Evolutionary conservation across 805 yeast genomes (phyloP).

Genomic region (Yarrowia hollandica): DNA sequence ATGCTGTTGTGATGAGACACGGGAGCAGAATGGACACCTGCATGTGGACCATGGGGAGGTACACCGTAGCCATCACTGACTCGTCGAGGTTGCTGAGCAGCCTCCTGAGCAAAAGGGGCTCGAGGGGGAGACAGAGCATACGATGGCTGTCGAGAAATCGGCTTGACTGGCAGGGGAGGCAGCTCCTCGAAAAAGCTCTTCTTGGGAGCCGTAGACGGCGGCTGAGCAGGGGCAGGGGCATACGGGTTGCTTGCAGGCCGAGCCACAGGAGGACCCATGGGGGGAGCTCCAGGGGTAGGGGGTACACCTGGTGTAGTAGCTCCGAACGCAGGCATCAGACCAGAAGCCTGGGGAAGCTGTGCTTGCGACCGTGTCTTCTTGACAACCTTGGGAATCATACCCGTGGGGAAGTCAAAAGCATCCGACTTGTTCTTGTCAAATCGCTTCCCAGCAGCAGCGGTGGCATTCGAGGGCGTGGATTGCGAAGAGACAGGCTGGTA

Average conservation of each 20-base stretch:
- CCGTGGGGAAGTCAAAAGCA: constrained; percentile 39
- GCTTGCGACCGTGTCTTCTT: constrained; percentile 24
- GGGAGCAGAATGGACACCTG: constrained; percentile 17
- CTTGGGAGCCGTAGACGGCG: constrained; percentile 31
- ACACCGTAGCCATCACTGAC: constrained; percentile 3
- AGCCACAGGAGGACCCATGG: not conserved
- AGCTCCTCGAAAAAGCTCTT: constrained; percentile 53
- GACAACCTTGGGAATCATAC: constrained; percentile 34
- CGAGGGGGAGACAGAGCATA: constrained; percentile 21
- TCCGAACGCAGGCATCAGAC: constrained; percentile 25
- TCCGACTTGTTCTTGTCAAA: constrained; percentile 36
- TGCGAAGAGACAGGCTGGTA: constrained; percentile 17
- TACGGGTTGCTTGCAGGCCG: constrained; percentile 19
- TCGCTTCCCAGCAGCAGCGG: constrained; percentile 26
- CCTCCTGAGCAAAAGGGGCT: constrained; percentile 20
- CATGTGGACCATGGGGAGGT: constrained; percentile 6
- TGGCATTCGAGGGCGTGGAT: not conserved
- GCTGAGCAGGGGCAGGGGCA: constrained; percentile 2
- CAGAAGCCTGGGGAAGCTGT: constrained; percentile 22
- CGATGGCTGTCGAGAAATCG: constrained; percentile 12
- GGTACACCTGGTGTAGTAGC: constrained; percentile 5
- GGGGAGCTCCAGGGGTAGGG: constrained; percentile 10
- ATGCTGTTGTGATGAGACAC: constrained; percentile 9
- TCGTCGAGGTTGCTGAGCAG: constrained; percentile 17
- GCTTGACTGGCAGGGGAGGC: constrained; percentile 63